Conservation (phyloP, 305 asterid genomes). For the Solanum aculeatissimum region DNA sequence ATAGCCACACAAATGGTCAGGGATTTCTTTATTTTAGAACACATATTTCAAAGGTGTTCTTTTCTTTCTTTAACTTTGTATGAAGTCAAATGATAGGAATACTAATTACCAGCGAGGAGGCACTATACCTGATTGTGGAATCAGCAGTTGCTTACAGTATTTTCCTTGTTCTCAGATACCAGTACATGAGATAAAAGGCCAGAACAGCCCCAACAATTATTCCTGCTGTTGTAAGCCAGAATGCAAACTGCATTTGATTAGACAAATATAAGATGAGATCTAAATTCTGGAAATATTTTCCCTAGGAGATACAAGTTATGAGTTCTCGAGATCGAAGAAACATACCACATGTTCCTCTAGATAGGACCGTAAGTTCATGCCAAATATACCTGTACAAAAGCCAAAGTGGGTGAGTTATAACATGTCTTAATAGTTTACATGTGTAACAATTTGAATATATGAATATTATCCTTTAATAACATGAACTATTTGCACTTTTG, state of each 20-base stretch:
- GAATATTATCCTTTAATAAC: background rate
- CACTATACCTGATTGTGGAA: background rate
- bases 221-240: conserved; percentile 90
- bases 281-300: background rate
- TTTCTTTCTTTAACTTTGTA: background rate
- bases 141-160: conserved; percentile 32
- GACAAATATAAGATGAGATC: conserved; percentile 3
- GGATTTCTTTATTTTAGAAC: background rate
- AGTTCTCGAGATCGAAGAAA: background rate
- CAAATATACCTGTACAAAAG: conserved; percentile 76
- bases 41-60: background rate
- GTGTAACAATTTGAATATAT: background rate
- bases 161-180: conserved; percentile 69
- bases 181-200: conserved; percentile 69
- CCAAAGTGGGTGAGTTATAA: background rate
- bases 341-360: conserved; percentile 90
- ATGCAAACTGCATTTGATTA: conserved; percentile 59
- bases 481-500: background rate
- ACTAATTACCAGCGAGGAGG: background rate
- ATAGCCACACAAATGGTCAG: background rate
- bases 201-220: conserved; percentile 61
- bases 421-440: background rate
- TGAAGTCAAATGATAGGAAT: background rate
- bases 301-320: background rate
- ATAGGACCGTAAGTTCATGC: conserved; percentile 96